A percentile compares a stretch with the other conserved stretches of the same genome.
Evolutionary conservation across 148 eudicot species (phyloP).

Genomic region (Simmondsia chinensis): DNA sequence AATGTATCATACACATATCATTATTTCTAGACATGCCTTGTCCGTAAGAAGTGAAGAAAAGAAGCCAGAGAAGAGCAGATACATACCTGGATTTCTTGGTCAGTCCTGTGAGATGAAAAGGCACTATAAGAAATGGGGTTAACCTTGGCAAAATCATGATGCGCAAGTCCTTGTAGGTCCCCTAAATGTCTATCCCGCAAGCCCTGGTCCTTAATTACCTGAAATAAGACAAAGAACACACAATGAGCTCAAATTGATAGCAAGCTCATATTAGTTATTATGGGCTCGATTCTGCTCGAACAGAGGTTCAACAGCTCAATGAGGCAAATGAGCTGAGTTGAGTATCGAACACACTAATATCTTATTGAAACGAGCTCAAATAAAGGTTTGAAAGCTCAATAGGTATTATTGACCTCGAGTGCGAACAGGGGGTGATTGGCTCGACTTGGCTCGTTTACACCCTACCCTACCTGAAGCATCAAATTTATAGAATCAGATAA

Average conservation of each 20-base stretch:
- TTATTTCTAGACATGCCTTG: no score
- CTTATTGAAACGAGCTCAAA: no score
- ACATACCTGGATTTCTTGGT: slow-evolving; percentile 69
- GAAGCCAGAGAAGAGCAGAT: not conserved
- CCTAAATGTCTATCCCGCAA: slow-evolving; percentile 85
- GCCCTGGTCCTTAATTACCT: slow-evolving; percentile 59
- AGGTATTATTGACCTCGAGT: no score
- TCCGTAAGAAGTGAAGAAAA: not conserved
- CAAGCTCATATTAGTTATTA: no score
- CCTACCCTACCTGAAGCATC: no score
- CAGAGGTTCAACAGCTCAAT: no score
- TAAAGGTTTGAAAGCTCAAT: no score
- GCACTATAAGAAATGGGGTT: slow-evolving; percentile 51
- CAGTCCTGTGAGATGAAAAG: slow-evolving; percentile 38
- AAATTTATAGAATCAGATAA: no score
- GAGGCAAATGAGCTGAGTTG: not conserved
- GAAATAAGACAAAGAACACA: slow-evolving; percentile 1
- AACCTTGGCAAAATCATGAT: slow-evolving; percentile 37
- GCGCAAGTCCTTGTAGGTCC: slow-evolving; percentile 70
- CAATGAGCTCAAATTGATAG: not conserved
- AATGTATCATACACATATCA: no score
- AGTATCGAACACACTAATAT: no score
- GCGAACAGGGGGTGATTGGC: no score
- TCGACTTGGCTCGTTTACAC: not conserved
- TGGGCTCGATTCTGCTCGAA: no score